These are phyloP conservation scores for Dactylonectria macrodidyma DNA, from an alignment of 2,329 filamentous ascomycete species.

Conservation along the genomic window DNA sequence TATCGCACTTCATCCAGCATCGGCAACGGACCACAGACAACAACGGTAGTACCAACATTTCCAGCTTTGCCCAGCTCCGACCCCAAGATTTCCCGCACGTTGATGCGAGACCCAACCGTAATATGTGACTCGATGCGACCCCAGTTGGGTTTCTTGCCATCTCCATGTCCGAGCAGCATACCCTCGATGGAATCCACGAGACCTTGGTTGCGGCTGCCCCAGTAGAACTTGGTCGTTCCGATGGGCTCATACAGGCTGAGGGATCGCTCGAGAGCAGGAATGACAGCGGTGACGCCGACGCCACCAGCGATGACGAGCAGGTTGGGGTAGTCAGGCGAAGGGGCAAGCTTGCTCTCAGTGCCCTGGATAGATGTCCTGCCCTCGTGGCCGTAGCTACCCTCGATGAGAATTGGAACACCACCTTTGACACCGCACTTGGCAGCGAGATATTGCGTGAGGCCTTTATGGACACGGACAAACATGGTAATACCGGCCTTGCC, in stretches of 20 bases:
- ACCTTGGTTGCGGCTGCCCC: conserved; percentile 45
- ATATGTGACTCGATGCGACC: conserved; percentile 48
- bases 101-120: conserved; percentile 48
- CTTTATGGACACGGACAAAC: conserved; percentile 45
- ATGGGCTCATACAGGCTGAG: conserved; percentile 38
- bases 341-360: conserved; percentile 35
- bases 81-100: conserved; percentile 45
- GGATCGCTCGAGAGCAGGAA: conserved; percentile 45
- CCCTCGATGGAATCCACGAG: conserved; percentile 46
- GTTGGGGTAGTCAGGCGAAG: conserved; percentile 44
- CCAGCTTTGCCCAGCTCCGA: conserved; percentile 39
- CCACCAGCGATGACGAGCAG: conserved; percentile 50
- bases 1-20: conserved; percentile 52
- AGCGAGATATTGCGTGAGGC: conserved; percentile 44
- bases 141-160: conserved; percentile 36
- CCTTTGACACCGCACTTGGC: conserved; percentile 29
- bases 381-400: conserved; percentile 49
- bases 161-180: conserved; percentile 38
- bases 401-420: conserved; percentile 48
- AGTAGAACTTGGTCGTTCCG: conserved; percentile 49
- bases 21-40: conserved; percentile 48
- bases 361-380: conserved; percentile 39
- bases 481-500: conserved; percentile 45
- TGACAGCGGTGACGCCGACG: conserved; percentile 50
- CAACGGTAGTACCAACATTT: conserved; percentile 46